Percentiles rank a stretch among this genome's conserved stretches.
These are phyloP conservation scores for Anisodus acutangulus DNA, from an alignment of 257 asterid genomes.

Conservation along the genomic window DNA sequence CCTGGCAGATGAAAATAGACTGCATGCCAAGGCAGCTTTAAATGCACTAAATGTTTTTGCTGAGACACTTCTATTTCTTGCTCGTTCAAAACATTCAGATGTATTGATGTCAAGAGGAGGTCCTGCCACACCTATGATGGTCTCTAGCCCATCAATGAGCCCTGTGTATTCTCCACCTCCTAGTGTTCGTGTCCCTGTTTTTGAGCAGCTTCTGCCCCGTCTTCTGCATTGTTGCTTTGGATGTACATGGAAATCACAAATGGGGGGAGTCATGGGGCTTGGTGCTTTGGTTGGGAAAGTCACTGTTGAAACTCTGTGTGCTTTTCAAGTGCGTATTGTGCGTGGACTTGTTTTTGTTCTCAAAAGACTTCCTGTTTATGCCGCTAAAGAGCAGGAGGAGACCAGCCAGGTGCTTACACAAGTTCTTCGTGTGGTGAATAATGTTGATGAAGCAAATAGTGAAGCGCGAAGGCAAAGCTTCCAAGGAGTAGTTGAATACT, in stretches of 20 bases:
- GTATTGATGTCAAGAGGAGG: conserved; percentile 79
- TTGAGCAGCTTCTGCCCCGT: conserved; percentile 96
- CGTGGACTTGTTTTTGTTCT: conserved; percentile 94
- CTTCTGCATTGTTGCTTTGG: conserved; percentile 96
- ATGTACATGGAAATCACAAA: conserved; percentile 95
- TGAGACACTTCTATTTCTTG: conserved; percentile 88
- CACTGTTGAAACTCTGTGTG: conserved; percentile 83
- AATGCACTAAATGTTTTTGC: conserved; percentile 76
- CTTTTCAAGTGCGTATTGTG: conserved; percentile 85
- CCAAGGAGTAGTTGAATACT: conserved; percentile 90
- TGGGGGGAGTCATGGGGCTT: conserved; percentile 98
- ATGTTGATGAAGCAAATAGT: conserved; percentile 93
- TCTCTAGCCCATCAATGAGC: conserved; percentile 99
- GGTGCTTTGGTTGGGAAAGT: conserved; percentile 97
- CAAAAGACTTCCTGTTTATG: conserved; percentile 89
- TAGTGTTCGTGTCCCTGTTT: conserved; percentile 86
- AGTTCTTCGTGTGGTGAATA: conserved; percentile 96
- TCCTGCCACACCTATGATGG: conserved; percentile 95
- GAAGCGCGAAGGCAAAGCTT: conserved; percentile 96
- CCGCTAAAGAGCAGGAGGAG: conserved; percentile 96
- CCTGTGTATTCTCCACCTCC: conserved; percentile 99
- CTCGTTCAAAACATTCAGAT: conserved; percentile 86
- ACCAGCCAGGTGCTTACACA: conserved; percentile 97
- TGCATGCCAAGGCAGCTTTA: conserved; percentile 90
- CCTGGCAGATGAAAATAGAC: conserved; percentile 85